Conservation (phyloP, 2,329 filamentous ascomycete genomes). For the Coniella lustricola region DNA sequence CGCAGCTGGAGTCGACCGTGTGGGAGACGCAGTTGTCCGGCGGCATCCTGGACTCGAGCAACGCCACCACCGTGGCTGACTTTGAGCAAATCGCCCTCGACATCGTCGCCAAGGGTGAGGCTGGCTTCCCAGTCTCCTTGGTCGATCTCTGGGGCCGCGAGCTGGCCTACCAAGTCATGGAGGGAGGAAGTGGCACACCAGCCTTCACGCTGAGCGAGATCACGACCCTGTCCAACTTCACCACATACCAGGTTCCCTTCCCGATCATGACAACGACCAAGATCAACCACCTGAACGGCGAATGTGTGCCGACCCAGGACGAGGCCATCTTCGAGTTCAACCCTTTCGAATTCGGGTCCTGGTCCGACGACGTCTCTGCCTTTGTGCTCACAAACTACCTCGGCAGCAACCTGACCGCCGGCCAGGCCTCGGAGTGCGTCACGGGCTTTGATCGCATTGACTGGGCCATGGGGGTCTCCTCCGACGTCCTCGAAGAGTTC, state of each 20-base stretch:
- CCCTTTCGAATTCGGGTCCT: conserved; percentile 39
- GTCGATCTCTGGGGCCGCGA: conserved; percentile 13
- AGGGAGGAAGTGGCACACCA: conserved; percentile 6
- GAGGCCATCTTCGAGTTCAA: conserved; percentile 36
- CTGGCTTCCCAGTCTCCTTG: conserved; percentile 11
- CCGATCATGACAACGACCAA: conserved; percentile 18
- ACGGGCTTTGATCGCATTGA: conserved; percentile 40
- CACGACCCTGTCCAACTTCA: conserved; percentile 9
- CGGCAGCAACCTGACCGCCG: conserved; percentile 30
- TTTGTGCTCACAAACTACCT: conserved; percentile 33
- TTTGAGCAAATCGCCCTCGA: conserved; percentile 8
- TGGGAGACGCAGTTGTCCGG: conserved; percentile 9
- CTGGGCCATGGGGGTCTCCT: conserved; percentile 38
- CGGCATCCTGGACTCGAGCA: conserved; percentile 9
- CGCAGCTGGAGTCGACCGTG: conserved; percentile 4
- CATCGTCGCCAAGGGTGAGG: conserved; percentile 3
- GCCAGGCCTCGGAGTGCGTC: conserved; percentile 26
- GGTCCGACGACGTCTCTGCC: conserved; percentile 33
- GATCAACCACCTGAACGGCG: conserved; percentile 14
- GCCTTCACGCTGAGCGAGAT: conserved; percentile 7
- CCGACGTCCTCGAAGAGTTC: conserved; percentile 31
- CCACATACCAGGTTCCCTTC: conserved; percentile 12
- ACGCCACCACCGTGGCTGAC: not conserved
- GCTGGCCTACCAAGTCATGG: conserved; percentile 11
- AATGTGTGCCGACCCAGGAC: conserved; percentile 17